A percentile compares a stretch with the other conserved stretches of the same genome.
Evolutionary conservation across 306 rosid genomes (phyloP).

Genomic region (Citrullus amarus): DNA sequence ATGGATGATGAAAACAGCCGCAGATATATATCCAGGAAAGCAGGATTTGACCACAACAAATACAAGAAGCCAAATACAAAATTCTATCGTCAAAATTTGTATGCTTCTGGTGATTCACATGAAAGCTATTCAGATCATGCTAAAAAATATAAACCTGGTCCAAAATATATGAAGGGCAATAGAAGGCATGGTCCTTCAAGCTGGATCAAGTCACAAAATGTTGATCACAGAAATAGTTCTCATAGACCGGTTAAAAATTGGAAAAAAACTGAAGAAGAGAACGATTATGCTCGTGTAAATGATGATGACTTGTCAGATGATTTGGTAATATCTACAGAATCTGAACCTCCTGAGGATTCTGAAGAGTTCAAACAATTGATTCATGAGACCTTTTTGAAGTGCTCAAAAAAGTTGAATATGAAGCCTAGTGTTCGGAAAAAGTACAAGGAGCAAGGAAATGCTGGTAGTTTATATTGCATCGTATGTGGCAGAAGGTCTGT

Average conservation of each 20-base stretch:
- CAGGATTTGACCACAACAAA: conserved; percentile 30
- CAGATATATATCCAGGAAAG: conserved; percentile 29
- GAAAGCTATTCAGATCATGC: conserved; percentile 26
- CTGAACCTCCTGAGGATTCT: conserved; percentile 58
- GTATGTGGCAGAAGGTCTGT: conserved; percentile 94
- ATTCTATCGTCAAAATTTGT: conserved; percentile 25
- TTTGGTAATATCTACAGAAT: conserved; percentile 31
- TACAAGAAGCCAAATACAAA: conserved; percentile 33
- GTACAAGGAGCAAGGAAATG: conserved; percentile 78
- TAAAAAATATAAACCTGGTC: conserved; percentile 32
- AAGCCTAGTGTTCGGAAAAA: conserved; percentile 46
- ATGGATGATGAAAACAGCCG: conserved; percentile 33
- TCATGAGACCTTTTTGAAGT: conserved; percentile 57
- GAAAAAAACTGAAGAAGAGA: conserved; percentile 54
- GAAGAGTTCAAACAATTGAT: conserved; percentile 70
- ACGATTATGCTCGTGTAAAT: conserved; percentile 29
- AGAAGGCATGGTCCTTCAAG: conserved; percentile 41
- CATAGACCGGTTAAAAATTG: conserved; percentile 49
- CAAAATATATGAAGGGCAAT: conserved; percentile 38
- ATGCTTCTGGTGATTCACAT: conserved; percentile 32
- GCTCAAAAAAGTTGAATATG: conserved; percentile 63
- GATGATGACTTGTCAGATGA: conserved; percentile 51
- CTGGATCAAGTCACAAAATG: conserved; percentile 36
- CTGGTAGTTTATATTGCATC: conserved; percentile 85
- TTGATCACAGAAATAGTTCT: conserved; percentile 36